These are phyloP conservation scores for Alloascoidea africana DNA, from an alignment of 805 yeast genomes.

Conservation along the genomic window DNA sequence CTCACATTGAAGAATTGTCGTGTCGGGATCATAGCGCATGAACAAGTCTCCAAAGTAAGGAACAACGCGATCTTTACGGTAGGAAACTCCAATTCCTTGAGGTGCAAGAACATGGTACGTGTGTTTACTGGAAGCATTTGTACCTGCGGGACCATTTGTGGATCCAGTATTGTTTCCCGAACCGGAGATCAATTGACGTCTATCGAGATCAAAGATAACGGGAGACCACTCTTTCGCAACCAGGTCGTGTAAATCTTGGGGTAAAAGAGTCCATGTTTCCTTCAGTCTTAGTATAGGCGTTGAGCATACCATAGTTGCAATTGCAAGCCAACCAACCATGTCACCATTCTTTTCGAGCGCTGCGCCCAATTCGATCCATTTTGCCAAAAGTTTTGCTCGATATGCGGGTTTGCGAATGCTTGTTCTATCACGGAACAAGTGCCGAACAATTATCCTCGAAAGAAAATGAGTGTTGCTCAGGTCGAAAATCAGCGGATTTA, in stretches of 20 bases:
- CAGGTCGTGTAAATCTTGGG: constrained; percentile 38
- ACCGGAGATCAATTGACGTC: constrained; percentile 44
- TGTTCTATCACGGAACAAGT: constrained; percentile 29
- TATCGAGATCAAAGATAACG: constrained; percentile 75
- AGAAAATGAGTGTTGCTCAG: constrained; percentile 62
- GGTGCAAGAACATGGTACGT: constrained; percentile 72
- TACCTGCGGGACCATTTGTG: no score
- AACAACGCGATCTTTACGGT: constrained; percentile 62
- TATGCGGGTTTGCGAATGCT: constrained; percentile 8
- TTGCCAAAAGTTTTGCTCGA: constrained; percentile 51
- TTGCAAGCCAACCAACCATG: constrained; percentile 89
- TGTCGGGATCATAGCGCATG: constrained; percentile 26
- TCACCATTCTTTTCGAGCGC: constrained; percentile 69
- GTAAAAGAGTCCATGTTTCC: constrained; percentile 62
- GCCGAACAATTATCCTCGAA: constrained; percentile 54
- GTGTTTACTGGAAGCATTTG: constrained; percentile 39
- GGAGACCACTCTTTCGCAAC: constrained; percentile 84
- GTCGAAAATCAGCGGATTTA: constrained; percentile 70
- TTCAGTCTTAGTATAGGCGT: constrained; percentile 64
- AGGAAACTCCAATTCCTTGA: constrained; percentile 67
- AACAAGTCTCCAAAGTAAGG: constrained; percentile 86
- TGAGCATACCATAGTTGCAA: constrained; percentile 71
- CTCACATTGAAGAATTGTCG: constrained; percentile 40
- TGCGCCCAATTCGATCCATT: constrained; percentile 80
- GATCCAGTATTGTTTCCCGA: no score